phyloP scores from a whole-genome alignment of 2,329 filamentous ascomycete species.

The Neopestalotiopsis sp. region DNA sequence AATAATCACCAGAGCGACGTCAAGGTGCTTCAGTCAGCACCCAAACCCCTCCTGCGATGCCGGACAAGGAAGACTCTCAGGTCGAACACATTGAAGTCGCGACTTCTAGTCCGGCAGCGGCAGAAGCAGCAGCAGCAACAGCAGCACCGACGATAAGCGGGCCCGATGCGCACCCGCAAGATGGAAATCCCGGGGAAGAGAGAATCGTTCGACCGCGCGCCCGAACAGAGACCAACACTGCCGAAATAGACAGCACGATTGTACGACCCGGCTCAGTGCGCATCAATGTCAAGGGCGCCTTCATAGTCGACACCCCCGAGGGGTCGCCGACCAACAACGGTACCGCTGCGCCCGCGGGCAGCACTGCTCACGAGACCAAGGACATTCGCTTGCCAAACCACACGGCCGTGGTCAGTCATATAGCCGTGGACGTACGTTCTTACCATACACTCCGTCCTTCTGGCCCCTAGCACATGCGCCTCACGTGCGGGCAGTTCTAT shows the following conservation, averaged over 20 bases:
- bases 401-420: slow-evolving; percentile 92
- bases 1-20: neutral
- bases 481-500: neutral
- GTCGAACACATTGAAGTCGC: slow-evolving; percentile 20
- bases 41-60: slow-evolving; percentile 12
- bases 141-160: neutral
- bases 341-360: slow-evolving; percentile 42
- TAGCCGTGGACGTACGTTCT: slow-evolving; percentile 81
- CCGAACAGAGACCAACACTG: slow-evolving; percentile 52
- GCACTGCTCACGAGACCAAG: slow-evolving; percentile 71
- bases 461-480: neutral
- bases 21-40: neutral
- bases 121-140: neutral
- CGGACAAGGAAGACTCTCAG: slow-evolving; percentile 27
- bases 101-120: neutral
- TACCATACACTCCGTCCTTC: neutral
- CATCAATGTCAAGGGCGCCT: slow-evolving; percentile 96
- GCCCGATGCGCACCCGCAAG: neutral
- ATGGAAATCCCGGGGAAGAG: neutral
- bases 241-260: slow-evolving; percentile 66
- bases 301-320: slow-evolving; percentile 87
- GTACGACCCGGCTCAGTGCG: slow-evolving; percentile 74
- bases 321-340: slow-evolving; percentile 55
- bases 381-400: slow-evolving; percentile 98
- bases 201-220: slow-evolving; percentile 29